Evolutionary conservation across 108 stramenopile species (phyloP), one percentile per base, ranked within the genome.

Genomic region (Cyclostephanos tholiformis): DNA sequence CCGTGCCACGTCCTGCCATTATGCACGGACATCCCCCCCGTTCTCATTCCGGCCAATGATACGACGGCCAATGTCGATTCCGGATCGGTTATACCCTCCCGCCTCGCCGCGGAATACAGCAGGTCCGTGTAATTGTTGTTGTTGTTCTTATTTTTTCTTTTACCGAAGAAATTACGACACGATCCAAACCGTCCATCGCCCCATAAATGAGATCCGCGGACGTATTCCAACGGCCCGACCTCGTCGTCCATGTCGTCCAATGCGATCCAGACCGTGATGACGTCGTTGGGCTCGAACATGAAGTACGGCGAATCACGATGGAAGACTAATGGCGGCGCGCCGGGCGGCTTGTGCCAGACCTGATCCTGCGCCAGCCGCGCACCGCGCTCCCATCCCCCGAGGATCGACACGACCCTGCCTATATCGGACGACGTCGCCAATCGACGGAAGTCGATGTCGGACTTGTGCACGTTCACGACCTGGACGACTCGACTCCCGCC

Each of bases 301-400:
- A 95, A 92, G 64, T 95, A 95, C 16, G 91, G 91, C 6, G 87
- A 80, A 69, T 95, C 94, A 11, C 91, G 82, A 81, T 95, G 94
- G 63, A 90, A 95, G 22, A 89, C 83, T 26, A 95, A 67, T 2
- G 91, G 82, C 27, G 87, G 74, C 49, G 88, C 78, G 6, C 85
- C 85, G 13, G 91, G 90, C 32, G 91, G 89, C 52, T 71, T 83
- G 60, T 38, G 49, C 94, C 91, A 95, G 0, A 91, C 72, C 74
- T 95, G 90, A 83, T 95, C 94, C 71, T 95, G 91, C 12, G 88
- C 90, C 39, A 92, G 59, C 14, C 91, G 87, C 22, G 87, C 90
- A 0, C 88, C 87, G 64, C 74, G 19, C 22, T 82, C 66, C 91
- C 91, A 95, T 27, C 86, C 87, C 17, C 87, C 86, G 44, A 95